Evolutionary conservation across 495 filamentous ascomycete genomes (phyloP).

Genomic region (Sordaria brevicollis): DNA sequence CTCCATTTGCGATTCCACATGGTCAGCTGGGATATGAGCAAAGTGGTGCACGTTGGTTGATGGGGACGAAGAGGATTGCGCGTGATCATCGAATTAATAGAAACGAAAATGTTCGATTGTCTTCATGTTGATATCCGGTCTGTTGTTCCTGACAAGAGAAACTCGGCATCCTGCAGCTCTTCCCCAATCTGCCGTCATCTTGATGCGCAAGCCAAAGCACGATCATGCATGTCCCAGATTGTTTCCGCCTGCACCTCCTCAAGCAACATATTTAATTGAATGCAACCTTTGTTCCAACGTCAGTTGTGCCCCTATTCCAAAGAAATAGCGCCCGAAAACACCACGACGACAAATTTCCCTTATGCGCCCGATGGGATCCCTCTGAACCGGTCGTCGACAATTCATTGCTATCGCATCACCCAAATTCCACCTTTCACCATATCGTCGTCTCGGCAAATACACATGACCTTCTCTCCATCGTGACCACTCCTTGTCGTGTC

Average conservation of each 20-base stretch:
- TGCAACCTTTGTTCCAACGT: neutral
- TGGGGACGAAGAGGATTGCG: neutral
- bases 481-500: neutral
- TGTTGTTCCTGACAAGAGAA: neutral
- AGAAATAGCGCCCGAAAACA: neutral
- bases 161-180: neutral
- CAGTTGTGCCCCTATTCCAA: neutral
- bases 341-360: neutral
- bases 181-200: neutral
- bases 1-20: neutral
- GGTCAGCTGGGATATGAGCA: neutral
- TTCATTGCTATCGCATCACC: neutral
- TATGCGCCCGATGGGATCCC: neutral
- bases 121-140: neutral
- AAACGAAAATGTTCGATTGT: neutral
- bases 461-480: neutral
- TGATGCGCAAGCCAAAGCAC: neutral
- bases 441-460: neutral
- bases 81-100: neutral
- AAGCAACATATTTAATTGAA: too few species aligned
- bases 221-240: neutral
- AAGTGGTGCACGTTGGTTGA: neutral
- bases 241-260: too few species aligned
- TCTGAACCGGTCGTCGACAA: neutral
- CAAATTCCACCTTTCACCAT: neutral